phyloP scores from a whole-genome alignment of 805 yeast genomes.

The Candida mattraensis region DNA sequence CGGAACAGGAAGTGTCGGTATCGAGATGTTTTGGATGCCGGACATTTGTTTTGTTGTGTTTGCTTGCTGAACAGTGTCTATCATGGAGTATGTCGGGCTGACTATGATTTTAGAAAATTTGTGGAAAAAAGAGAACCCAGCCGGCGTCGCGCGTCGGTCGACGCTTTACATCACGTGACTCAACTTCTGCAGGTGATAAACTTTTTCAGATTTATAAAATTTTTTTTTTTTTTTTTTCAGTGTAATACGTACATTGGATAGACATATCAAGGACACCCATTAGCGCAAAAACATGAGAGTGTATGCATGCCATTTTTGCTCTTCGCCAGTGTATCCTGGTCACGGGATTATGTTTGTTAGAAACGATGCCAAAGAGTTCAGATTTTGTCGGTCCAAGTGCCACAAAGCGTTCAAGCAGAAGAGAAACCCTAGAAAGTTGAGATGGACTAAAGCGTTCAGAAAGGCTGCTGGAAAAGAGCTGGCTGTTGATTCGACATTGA shows the following conservation, averaged over 20 bases:
- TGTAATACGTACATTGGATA: too few relatives aligned
- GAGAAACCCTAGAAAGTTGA: constrained; percentile 96
- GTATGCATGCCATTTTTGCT: constrained; percentile 92
- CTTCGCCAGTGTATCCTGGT: constrained; percentile 92
- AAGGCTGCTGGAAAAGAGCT: constrained; percentile 98
- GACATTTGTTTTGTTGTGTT: too few relatives aligned
- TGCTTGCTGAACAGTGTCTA: too few relatives aligned
- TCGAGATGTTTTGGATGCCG: constrained; percentile 42
- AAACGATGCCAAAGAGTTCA: constrained; percentile 96
- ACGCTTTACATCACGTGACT: too few relatives aligned
- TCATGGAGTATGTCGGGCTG: too few relatives aligned
- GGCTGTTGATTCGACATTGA: constrained; percentile 94
- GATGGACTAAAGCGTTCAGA: constrained; percentile 98
- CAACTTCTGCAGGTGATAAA: too few relatives aligned
- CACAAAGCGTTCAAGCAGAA: constrained; percentile 97
- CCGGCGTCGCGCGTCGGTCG: too few relatives aligned
- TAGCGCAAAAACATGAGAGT: constrained; percentile 71
- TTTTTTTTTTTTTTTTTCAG: too few relatives aligned
- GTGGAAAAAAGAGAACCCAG: too few relatives aligned
- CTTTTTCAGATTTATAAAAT: too few relatives aligned
- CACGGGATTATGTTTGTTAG: constrained; percentile 98
- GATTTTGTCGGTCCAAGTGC: constrained; percentile 97
- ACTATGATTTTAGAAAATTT: too few relatives aligned
- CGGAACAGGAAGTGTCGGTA: constrained; percentile 57
- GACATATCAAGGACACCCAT: too few relatives aligned